Percentiles rank a stretch among this genome's conserved stretches.
Evolutionary conservation across 2,329 filamentous ascomycete species (phyloP).

Genomic region (Monilinia fructigena): DNA sequence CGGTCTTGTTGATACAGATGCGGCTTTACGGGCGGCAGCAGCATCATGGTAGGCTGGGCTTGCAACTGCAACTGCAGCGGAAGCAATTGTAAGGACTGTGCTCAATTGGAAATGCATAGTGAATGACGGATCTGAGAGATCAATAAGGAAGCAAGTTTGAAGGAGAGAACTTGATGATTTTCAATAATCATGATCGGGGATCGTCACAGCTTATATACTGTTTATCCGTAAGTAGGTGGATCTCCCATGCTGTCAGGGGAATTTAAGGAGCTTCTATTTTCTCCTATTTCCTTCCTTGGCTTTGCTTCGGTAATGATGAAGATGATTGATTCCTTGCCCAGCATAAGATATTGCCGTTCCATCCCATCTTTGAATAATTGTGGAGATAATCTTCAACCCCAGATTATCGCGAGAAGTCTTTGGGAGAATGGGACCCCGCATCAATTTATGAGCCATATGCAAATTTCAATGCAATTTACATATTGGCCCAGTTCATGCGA

Average conservation of each 20-base stretch:
- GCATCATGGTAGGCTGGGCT: constrained; percentile 29
- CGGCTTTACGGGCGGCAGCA: constrained; percentile 25
- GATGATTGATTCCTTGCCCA: background rate
- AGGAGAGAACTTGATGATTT: background rate
- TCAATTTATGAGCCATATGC: background rate
- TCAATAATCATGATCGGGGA: background rate
- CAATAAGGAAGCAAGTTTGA: background rate
- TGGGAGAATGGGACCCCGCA: constrained; percentile 1
- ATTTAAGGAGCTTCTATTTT: constrained; percentile 8
- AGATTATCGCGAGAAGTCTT: constrained; percentile 1
- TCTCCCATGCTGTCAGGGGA: background rate
- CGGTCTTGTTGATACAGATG: constrained; percentile 32
- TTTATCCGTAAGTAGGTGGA: background rate
- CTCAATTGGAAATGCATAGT: constrained; percentile 36
- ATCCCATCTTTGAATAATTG: constrained; percentile 9
- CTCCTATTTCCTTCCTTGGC: constrained; percentile 1
- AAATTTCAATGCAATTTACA: background rate
- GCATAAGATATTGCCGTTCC: background rate
- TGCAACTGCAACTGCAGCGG: constrained; percentile 32
- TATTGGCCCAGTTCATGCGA: background rate
- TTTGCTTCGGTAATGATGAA: constrained; percentile 8
- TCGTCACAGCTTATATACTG: constrained; percentile 16
- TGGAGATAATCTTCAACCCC: constrained; percentile 11
- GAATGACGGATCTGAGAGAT: constrained; percentile 8
- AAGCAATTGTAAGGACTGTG: constrained; percentile 30